phyloP scores from a whole-genome alignment of 2,329 filamentous ascomycete genomes.

The Nemania sp. region DNA sequence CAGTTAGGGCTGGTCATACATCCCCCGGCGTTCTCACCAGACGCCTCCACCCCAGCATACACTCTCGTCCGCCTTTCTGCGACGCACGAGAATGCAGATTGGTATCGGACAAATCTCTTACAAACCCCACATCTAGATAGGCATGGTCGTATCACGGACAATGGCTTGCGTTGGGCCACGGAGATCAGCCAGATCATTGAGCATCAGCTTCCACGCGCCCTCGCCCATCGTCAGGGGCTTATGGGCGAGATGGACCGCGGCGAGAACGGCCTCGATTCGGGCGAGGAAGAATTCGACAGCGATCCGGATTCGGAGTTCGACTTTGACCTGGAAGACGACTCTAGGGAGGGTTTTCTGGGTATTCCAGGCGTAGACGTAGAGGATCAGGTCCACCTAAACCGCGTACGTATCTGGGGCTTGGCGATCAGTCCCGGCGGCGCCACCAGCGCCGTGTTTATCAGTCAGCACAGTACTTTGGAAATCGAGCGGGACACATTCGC shows the following conservation, averaged over 20 bases:
- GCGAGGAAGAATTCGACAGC: slow-evolving; percentile 33
- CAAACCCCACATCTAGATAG: slow-evolving; percentile 25
- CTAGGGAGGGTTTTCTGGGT: slow-evolving; percentile 24
- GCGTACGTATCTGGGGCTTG: slow-evolving; percentile 58
- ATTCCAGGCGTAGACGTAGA: slow-evolving; percentile 38
- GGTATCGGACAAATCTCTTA: slow-evolving; percentile 56
- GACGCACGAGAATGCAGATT: slow-evolving; percentile 53
- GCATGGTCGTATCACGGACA: slow-evolving; percentile 4
- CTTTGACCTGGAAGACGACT: slow-evolving; percentile 37
- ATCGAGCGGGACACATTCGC: slow-evolving; percentile 48
- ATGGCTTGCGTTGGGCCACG: slow-evolving; percentile 50
- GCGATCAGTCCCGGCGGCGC: slow-evolving; percentile 55
- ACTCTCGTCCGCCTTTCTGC: slow-evolving; percentile 57
- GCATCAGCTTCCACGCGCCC: slow-evolving; percentile 49
- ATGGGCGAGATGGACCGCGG: slow-evolving; percentile 39
- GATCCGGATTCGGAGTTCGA: slow-evolving; percentile 34
- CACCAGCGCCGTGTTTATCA: slow-evolving; percentile 54
- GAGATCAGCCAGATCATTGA: slow-evolving; percentile 50
- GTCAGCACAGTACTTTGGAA: slow-evolving; percentile 52
- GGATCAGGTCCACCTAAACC: slow-evolving; percentile 51
- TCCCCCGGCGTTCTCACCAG: slow-evolving; percentile 39
- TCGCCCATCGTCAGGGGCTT: slow-evolving; percentile 45
- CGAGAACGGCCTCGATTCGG: slow-evolving; percentile 32
- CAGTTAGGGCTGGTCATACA: slow-evolving; percentile 52
- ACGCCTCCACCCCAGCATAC: slow-evolving; percentile 48